Evolutionary conservation across 495 filamentous ascomycete species (phyloP), one percentile per base, ranked within the genome.

Genomic region (Ascobolus immersus): DNA sequence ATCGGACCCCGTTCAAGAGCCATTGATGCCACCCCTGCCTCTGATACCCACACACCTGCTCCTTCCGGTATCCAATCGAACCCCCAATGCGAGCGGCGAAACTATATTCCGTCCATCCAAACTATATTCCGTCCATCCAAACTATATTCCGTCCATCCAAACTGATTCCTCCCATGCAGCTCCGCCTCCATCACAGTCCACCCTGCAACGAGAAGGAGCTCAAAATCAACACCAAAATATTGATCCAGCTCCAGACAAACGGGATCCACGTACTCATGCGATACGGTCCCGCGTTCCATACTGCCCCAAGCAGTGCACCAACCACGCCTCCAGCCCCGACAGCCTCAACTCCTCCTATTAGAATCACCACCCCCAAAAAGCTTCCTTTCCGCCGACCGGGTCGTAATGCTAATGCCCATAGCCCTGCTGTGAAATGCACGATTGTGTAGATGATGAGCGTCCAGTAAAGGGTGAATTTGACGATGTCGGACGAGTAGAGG

Each of bases 221-320:
- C 26, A 94, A 52, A 33, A 93, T 74, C 26, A 96, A 51, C n/a
- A 92, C 66, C 34, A 93, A 51, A 2, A 89, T 68, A 45, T 82
- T 92, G 49, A 92, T 73, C 42, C 76, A 60, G n/a, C 71, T 74
- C 86, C 86, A 96, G 32, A 89, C 62, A 45, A 91, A 78, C 10
- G 86, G 86, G 25, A 92, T 73, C 86, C 89, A 96, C 2, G 86
- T 93, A 33, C 80, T 89, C 84, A 94, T 91, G 40, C 67, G 56
- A 47, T 90, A 92, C 52, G 71, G 77, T 20, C 81, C 86, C 11
- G 78, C 67, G 41, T 75, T 67, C 46, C 94, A 96, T 28, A 86
- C 69, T 4, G 74, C 76, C 17, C 79, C 80, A 8, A 96, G 64
- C 86, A 94, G 61, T 35, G 81, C 54, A 1, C 86, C 86, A 37